Evolutionary conservation across 306 rosid genomes (phyloP).

Genomic region (Fagus crenata): DNA sequence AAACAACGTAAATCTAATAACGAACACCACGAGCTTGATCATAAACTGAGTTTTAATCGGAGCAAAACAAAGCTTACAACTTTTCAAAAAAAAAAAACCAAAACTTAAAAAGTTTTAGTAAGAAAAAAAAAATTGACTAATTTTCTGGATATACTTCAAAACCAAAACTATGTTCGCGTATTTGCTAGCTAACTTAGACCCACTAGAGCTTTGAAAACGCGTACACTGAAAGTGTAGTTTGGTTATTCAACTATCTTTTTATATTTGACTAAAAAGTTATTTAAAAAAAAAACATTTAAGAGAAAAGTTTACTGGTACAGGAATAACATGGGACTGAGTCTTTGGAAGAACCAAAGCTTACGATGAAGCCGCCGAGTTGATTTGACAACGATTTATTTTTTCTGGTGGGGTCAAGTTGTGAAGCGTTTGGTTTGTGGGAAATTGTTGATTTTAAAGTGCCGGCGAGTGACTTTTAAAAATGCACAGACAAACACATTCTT

Average conservation of each 20-base stretch:
- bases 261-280: not conserved
- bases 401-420: not conserved
- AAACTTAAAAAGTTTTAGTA: not conserved
- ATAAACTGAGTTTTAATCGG: constrained; percentile 9
- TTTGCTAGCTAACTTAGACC: constrained; percentile 33
- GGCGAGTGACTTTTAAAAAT: not conserved
- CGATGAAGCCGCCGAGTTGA: constrained; percentile 1
- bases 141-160: constrained; percentile 18
- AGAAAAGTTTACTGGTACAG: not conserved
- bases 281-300: not conserved
- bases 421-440: not conserved
- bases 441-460: not conserved
- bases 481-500: not conserved
- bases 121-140: not conserved
- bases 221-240: constrained; percentile 25
- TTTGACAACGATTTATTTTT: not conserved
- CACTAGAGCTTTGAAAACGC: constrained; percentile 53
- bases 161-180: constrained; percentile 36
- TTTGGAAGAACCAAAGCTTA: constrained; percentile 1
- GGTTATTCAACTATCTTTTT: not conserved
- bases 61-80: constrained; percentile 21
- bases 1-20: constrained; percentile 6
- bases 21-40: constrained; percentile 25
- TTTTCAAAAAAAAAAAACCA: not conserved
- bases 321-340: not conserved